Evolutionary conservation across 306 rosid genomes (phyloP).

Genomic region (Elaeagnus macrophylla): DNA sequence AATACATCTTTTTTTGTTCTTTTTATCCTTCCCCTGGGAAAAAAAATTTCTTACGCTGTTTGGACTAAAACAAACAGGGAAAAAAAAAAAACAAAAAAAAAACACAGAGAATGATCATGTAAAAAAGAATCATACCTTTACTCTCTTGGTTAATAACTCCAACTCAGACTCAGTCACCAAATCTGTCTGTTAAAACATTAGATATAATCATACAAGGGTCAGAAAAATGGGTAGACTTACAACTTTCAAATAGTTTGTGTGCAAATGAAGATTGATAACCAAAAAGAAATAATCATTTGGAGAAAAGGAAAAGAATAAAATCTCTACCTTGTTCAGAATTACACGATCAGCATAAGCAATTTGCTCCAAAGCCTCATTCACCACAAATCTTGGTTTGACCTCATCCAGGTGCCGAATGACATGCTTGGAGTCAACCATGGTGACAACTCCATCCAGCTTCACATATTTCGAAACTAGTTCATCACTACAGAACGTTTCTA

Average conservation of each 20-base stretch:
- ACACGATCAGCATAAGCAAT: conserved; percentile 89
- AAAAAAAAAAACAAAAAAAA: conserved; percentile 1
- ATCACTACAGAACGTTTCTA: conserved; percentile 75
- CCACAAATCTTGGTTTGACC: conserved; percentile 91
- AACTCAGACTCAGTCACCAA: conserved; percentile 60
- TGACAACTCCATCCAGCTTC: conserved; percentile 89
- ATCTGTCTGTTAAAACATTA: conserved; percentile 59
- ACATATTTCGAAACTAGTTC: conserved; percentile 58
- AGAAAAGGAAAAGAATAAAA: conserved; percentile 2
- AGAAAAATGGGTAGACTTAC: not conserved
- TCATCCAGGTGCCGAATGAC: conserved; percentile 72
- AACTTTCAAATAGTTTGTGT: not conserved
- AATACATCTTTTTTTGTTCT: no score
- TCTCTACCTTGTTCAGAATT: conserved; percentile 68
- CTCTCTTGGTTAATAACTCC: conserved; percentile 48
- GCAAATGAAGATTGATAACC: not conserved
- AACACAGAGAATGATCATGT: not conserved
- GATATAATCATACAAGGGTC: conserved; percentile 10
- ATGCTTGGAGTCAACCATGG: conserved; percentile 86
- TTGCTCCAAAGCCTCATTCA: conserved; percentile 89
- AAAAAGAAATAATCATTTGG: conserved; percentile 9
- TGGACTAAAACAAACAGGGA: no score
- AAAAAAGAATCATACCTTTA: conserved; percentile 43
- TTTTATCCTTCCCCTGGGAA: no score
- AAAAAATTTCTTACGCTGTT: no score